Conservation (phyloP, 208 protist species). For the Leishmania amazonensis region DNA sequence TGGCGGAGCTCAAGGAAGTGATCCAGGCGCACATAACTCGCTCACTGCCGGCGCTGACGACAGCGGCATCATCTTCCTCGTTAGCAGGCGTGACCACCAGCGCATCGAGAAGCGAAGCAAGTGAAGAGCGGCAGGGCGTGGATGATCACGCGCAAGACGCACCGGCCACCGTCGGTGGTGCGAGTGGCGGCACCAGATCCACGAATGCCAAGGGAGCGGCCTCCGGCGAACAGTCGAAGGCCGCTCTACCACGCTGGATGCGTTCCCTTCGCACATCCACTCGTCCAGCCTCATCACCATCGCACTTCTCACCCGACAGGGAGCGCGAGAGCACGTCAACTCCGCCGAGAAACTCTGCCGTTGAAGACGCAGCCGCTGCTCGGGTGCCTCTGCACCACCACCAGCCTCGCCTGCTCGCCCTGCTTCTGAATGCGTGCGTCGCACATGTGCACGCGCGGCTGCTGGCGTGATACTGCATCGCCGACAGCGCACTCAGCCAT, state of each 20-base stretch:
- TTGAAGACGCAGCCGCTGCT: not conserved
- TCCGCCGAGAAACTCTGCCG: not conserved
- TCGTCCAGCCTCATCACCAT: not conserved
- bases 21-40: not conserved
- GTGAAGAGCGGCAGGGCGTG: not conserved
- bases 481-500: not conserved
- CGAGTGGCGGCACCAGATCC: not conserved
- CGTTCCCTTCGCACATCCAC: not conserved
- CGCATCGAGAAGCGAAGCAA: not conserved
- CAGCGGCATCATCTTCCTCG: not conserved
- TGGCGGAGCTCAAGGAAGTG: slow-evolving; percentile 20
- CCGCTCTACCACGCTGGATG: slow-evolving; percentile 11
- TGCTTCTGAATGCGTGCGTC: slow-evolving; percentile 25
- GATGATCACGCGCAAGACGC: not conserved
- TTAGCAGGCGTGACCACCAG: not conserved
- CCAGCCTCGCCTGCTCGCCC: not conserved
- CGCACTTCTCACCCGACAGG: not conserved
- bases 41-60: not conserved
- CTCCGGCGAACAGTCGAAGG: not conserved
- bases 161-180: not conserved
- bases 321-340: not conserved
- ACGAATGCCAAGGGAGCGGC: not conserved
- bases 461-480: not conserved
- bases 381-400: not conserved
- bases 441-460: slow-evolving; percentile 13